phyloP scores from a whole-genome alignment of 345 rosid genomes.

The Sisymbrium irio region DNA sequence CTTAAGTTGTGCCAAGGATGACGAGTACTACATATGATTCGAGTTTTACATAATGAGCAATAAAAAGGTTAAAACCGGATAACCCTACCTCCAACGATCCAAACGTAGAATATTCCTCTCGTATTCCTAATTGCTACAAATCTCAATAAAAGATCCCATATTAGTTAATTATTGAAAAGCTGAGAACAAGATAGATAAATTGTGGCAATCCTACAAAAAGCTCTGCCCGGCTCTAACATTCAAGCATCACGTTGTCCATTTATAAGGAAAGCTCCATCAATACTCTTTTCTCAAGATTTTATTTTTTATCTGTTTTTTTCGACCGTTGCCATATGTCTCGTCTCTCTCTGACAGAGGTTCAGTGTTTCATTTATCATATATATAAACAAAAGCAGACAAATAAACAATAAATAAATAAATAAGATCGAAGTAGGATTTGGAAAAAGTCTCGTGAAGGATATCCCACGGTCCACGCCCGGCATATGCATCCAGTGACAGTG shows the following conservation, averaged over 20 bases:
- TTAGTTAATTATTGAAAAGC: constrained; percentile 22
- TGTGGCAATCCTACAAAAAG: constrained; percentile 6
- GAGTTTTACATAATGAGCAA: not conserved
- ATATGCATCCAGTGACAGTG: constrained; percentile 17
- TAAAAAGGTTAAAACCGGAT: not conserved
- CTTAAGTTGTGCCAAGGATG: not conserved
- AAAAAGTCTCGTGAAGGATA: constrained; percentile 30
- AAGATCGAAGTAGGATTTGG: not conserved
- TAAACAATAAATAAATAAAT: not conserved
- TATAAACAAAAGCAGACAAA: not conserved
- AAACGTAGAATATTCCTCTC: constrained; percentile 32
- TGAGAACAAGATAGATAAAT: constrained; percentile 6
- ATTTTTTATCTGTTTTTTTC: constrained; percentile 3
- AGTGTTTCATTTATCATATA: constrained; percentile 18
- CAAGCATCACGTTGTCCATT: constrained; percentile 31
- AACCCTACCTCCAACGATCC: not conserved
- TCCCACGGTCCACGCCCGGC: constrained; percentile 35
- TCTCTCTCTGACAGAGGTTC: constrained; percentile 23
- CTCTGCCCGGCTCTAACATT: constrained; percentile 36
- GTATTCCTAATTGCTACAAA: constrained; percentile 8
- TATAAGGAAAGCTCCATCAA: constrained; percentile 10
- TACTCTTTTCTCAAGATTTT: constrained; percentile 20
- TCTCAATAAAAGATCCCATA: constrained; percentile 25
- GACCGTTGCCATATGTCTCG: constrained; percentile 33
- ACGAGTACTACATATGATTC: not conserved